Conservation (phyloP, 176 grass and related monocot species). For the Eremochloa ophiuroides region DNA sequence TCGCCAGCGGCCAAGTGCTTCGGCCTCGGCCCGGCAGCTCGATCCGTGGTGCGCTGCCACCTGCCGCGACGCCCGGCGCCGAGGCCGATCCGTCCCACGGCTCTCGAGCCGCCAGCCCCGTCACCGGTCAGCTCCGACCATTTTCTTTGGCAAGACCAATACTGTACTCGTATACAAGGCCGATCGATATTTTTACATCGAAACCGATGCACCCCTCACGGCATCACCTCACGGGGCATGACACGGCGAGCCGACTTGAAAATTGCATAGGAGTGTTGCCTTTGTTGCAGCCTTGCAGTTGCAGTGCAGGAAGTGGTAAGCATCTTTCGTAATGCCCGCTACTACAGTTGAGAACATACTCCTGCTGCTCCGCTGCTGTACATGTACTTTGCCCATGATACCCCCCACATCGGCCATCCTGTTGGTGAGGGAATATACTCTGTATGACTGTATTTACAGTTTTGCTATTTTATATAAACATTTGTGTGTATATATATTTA, state of each 20-base stretch:
- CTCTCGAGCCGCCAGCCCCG: not conserved
- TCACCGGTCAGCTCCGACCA: not conserved
- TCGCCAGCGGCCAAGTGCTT: not conserved
- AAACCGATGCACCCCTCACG: not conserved
- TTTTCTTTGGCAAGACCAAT: not conserved
- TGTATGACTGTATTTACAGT: too few species aligned
- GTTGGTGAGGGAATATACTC: not conserved
- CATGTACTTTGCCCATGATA: not conserved
- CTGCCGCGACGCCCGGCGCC: not conserved
- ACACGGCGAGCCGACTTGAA: not conserved
- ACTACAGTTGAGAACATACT: not conserved
- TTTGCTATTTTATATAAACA: too few species aligned
- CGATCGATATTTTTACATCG: not conserved
- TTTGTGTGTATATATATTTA: too few species aligned
- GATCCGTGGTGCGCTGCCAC: not conserved
- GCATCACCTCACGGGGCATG: not conserved
- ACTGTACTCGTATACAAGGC: not conserved
- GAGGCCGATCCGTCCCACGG: not conserved
- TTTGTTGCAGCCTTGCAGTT: not conserved
- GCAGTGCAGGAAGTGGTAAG: conserved; percentile 2
- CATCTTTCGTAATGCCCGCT: conserved; percentile 24
- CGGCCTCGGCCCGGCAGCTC: not conserved
- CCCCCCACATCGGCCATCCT: not conserved
- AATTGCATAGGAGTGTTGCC: not conserved
- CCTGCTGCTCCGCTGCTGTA: not conserved